Base-by-base conservation (phyloP, 371 early-diverging fungal species). In the Rhizopus arrhizus region DNA sequence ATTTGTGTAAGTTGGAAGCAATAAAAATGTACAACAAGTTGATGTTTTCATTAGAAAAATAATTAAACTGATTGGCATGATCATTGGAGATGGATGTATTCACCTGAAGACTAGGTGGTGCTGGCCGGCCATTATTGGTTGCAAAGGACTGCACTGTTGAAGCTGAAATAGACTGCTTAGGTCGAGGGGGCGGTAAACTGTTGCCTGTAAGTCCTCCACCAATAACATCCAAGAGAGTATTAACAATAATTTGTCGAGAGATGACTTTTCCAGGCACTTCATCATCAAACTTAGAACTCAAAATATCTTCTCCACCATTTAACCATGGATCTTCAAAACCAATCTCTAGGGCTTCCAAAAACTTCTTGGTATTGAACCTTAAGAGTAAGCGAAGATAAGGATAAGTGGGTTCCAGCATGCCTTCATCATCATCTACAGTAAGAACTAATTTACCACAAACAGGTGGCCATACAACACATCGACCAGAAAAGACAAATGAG, bases 401-500 rank as follows among this genome's bases (percentile, higher is more conserved):
- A 57, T 87, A 90, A 2, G 90, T 91, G 8, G 87, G 87, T 54
- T 87, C 86, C 1, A 80, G 67, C 13, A 75, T 80, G 28, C 72
- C 70, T 38, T 85, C 82, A 8, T 79, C 81, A 28, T 81, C 82
- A 53, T 82, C 83, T 3, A 82, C 83, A 5, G 85, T 88, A 50
- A 86, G 46, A 16, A 85, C 74, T 34, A 85, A 65, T 22, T 79
- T 76, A 5, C 86, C 85, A 22, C 84, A 83, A 0, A 76, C 72
- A 6, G 84, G 85, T 0, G 91, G 92, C 92, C 90, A 90, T 22
- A 81, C 80, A 7, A 86, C 84, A 66, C 88, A 85, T 13, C 83
- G 73, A 4, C 88, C 87, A 0, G 91, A 91, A 56, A 91, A 88
- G 1, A 93, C 81, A 67, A 93, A 90, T 3, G 88, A 88, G 62